Conservation (phyloP, 1,139 yeast genomes). For the Hansenula sp. region DNA sequence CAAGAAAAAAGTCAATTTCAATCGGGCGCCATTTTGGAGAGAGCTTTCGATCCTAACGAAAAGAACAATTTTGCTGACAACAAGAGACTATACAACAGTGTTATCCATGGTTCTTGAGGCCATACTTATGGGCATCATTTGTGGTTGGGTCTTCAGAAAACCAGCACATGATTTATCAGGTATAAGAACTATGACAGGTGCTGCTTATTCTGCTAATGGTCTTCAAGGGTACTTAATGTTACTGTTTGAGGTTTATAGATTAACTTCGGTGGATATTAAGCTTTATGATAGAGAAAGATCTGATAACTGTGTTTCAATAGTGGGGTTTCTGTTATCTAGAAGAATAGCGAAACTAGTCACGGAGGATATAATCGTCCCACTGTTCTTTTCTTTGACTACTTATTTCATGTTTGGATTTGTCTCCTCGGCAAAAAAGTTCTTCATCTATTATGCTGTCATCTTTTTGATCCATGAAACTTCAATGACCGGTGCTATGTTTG, state of each 20-base stretch:
- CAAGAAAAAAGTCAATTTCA: background rate
- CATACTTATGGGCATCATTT: slow-evolving; percentile 45
- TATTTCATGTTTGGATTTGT: slow-evolving; percentile 78
- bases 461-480: slow-evolving; percentile 57
- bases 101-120: slow-evolving; percentile 15
- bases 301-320: slow-evolving; percentile 60
- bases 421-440: slow-evolving; percentile 41
- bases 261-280: slow-evolving; percentile 65
- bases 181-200: slow-evolving; percentile 58
- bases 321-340: slow-evolving; percentile 45
- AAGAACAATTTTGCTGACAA: slow-evolving; percentile 51
- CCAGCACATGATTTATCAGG: slow-evolving; percentile 64
- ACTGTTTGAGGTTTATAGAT: slow-evolving; percentile 68
- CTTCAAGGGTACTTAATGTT: slow-evolving; percentile 68
- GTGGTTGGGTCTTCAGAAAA: slow-evolving; percentile 76
- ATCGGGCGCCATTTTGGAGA: slow-evolving; percentile 35
- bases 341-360: slow-evolving; percentile 37
- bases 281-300: slow-evolving; percentile 71
- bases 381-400: slow-evolving; percentile 55
- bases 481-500: slow-evolving; percentile 51
- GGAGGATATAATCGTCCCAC: slow-evolving; percentile 67
- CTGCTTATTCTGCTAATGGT: slow-evolving; percentile 61
- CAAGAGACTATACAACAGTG: slow-evolving; percentile 43
- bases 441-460: slow-evolving; percentile 56
- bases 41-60: slow-evolving; percentile 56